Evolutionary conservation across 768 basidiomycete species (phyloP).

Genomic region (Gyrodon lividus): DNA sequence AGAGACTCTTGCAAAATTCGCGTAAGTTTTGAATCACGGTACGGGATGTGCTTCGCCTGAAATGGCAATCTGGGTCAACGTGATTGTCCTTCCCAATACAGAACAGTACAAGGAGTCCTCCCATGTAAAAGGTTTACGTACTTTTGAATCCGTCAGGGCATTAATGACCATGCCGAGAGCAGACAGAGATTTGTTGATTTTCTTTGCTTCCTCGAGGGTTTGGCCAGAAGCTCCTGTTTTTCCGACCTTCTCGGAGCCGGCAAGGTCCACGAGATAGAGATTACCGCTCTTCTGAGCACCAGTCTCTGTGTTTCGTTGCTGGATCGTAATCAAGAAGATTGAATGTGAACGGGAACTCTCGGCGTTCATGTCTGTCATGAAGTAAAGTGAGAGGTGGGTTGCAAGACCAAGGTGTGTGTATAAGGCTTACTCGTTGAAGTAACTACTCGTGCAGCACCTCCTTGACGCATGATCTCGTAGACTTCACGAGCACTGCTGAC

Average conservation of each 20-base stretch:
- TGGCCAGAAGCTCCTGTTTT: conserved; percentile 99
- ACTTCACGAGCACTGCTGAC: conserved; percentile 94
- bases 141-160: conserved; percentile 94
- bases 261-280: conserved; percentile 95
- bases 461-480: conserved; percentile 98
- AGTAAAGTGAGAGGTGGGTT: conserved; percentile 2
- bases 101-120: not conserved
- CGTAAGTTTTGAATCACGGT: conserved; percentile 98
- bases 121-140: conserved; percentile 36
- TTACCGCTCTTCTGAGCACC: conserved; percentile 97
- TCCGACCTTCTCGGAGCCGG: conserved; percentile 98
- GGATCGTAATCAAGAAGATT: conserved; percentile 96
- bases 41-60: conserved; percentile 94
- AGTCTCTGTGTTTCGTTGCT: conserved; percentile 93
- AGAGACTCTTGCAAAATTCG: conserved; percentile 98
- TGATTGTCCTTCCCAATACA: conserved; percentile 2
- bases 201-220: conserved; percentile 98
- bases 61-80: conserved; percentile 1
- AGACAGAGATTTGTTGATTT: conserved; percentile 98
- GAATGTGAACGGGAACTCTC: conserved; percentile 99
- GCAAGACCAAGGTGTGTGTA: not conserved
- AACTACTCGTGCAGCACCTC: conserved; percentile 86
- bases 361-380: conserved; percentile 90
- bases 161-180: conserved; percentile 99
- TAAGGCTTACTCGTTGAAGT: conserved; percentile 85